Conservation (phyloP, 306 rosid species). For the Begonia masoniana region DNA sequence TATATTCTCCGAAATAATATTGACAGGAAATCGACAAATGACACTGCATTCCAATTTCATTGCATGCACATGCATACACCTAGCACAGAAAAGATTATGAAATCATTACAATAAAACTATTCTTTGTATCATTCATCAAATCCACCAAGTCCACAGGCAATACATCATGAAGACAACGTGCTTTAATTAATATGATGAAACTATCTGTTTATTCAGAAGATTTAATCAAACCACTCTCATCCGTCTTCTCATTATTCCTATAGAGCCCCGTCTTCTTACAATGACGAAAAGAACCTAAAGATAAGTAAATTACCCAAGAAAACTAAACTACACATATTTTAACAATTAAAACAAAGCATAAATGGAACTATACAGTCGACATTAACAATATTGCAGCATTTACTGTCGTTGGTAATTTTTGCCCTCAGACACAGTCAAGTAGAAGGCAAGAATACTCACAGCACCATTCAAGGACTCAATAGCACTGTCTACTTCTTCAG, state of each 20-base stretch:
- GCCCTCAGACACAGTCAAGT: neutral
- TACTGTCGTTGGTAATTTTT: neutral
- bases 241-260: no score
- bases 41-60: no score
- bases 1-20: no score
- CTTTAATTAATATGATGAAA: no score
- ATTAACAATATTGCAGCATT: neutral
- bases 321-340: no score
- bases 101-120: neutral
- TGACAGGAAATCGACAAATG: no score
- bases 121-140: neutral
- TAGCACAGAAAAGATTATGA: neutral
- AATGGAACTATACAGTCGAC: neutral
- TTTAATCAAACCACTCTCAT: no score
- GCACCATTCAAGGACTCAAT: slow-evolving; percentile 66
- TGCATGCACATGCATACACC: no score
- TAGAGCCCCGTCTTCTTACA: no score
- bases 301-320: neutral
- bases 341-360: no score
- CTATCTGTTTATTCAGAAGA: no score
- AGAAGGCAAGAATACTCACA: slow-evolving; percentile 33
- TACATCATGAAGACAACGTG: no score
- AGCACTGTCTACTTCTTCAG: slow-evolving; percentile 64
- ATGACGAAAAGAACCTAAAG: neutral
- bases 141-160: neutral